Base-by-base conservation (phyloP, 169 alveolate genomes). In the Cryptosporidium ubiquitum region DNA sequence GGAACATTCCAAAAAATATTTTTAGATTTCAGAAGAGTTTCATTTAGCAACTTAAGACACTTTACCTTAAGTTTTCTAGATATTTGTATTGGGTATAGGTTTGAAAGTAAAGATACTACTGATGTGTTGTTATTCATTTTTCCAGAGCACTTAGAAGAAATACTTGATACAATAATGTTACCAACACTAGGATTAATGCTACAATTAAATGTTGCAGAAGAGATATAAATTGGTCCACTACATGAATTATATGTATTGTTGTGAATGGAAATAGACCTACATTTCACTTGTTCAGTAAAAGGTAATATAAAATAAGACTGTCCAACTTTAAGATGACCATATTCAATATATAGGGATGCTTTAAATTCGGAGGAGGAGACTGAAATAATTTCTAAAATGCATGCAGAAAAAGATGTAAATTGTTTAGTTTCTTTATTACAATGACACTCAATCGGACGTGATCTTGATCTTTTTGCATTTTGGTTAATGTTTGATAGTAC, bases 1-100 rank as follows among this genome's bases (percentile, higher is more conserved):
- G 86, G 86, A 26, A 79, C 66, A 40, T 79, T 57, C 86, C 86
- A 79, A 42, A 40, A 23, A 18, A 64, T 39, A 47, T 79, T 79
- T 31, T 58, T 79, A 12, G 68, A 57, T 7, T 23, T 26, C 18
- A 64, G 26, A 79, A 37, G 23, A 5, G 18, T 31, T n/a, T n/a
- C 39, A 47, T 39, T 79, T 3, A 79, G 20, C 6, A 58, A 1
- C 55, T 73, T 73, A 5, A 73, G 49, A 6, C 37, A 23, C 51
- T 40, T 58, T 12, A 79, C 26, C 23, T 60, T 60, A 23, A 79
- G 26, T 31, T 26, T 79, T 42, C 10, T 79, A 2, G 75, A 35
- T 35, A 79, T 58, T n/a, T 29, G 52, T 10, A 79, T 33, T 12
- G 86, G 86, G 35, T 29, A 29, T 37, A 55, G 6, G n/a, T n/a